phyloP scores from a whole-genome alignment of 2,329 filamentous ascomycete genomes.

The Spiromastix sp. region DNA sequence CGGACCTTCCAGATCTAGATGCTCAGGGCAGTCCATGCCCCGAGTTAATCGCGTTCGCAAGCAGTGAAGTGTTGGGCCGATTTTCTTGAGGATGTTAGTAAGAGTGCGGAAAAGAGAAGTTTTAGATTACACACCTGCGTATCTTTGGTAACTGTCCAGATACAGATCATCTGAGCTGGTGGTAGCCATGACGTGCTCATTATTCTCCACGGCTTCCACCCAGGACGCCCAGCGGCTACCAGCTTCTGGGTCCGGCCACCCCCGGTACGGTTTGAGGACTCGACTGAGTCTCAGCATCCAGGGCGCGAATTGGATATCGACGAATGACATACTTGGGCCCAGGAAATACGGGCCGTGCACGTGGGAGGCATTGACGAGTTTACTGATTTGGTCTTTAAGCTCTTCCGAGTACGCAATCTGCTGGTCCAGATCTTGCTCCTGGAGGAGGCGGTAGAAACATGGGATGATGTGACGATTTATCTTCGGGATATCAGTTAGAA shows the following conservation, averaged over 20 bases:
- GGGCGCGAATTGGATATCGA: constrained; percentile 66
- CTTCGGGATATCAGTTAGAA: constrained; percentile 28
- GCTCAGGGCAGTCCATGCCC: constrained; percentile 45
- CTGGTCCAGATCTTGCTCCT: constrained; percentile 49
- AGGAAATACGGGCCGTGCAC: constrained; percentile 59
- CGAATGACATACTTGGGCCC: constrained; percentile 48
- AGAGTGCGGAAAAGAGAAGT: too few relatives aligned
- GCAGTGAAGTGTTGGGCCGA: constrained; percentile 46
- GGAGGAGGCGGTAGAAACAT: constrained; percentile 62
- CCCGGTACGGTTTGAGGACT: constrained; percentile 53
- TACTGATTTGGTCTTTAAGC: constrained; percentile 56
- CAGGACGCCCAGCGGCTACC: constrained; percentile 58
- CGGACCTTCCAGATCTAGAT: too few relatives aligned
- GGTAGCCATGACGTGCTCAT: constrained; percentile 54
- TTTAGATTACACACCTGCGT: constrained; percentile 45
- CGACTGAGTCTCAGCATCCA: constrained; percentile 61
- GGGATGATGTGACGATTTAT: constrained; percentile 70
- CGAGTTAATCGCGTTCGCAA: constrained; percentile 51
- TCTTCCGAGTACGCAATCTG: constrained; percentile 50
- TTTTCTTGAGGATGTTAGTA: constrained; percentile 40
- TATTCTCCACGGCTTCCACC: constrained; percentile 58
- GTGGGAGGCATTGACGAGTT: constrained; percentile 48
- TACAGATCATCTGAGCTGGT: constrained; percentile 58
- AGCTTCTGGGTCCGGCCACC: constrained; percentile 54
- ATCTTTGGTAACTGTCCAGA: constrained; percentile 55